A percentile compares a stretch with the other conserved stretches of the same genome.
Evolutionary conservation across 2,329 filamentous ascomycete genomes (phyloP).

Genomic region (Ceratocystis cacaofunesta): DNA sequence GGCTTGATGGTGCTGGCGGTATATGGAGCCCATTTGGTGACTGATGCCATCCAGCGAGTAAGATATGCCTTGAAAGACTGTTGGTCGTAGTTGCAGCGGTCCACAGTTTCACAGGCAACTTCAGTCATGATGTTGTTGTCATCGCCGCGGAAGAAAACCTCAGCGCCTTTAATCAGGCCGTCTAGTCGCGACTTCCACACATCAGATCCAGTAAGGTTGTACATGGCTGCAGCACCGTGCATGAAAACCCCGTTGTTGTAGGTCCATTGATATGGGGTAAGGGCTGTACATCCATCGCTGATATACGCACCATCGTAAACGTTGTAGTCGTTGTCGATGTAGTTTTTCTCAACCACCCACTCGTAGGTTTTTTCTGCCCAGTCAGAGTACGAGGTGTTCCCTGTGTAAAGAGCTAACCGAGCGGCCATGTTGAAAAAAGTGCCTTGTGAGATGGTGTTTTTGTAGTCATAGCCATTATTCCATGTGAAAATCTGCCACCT

Average conservation of each 20-base stretch:
- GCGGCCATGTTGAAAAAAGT: conserved; percentile 50
- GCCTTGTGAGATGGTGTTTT: conserved; percentile 48
- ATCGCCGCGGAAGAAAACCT: conserved; percentile 39
- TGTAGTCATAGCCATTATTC: conserved; percentile 72
- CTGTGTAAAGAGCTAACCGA: conserved; percentile 60
- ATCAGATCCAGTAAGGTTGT: conserved; percentile 40
- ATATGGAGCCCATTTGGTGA: conserved; percentile 49
- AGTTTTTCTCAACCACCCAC: conserved; percentile 44
- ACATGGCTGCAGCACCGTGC: conserved; percentile 52
- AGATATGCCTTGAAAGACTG: conserved; percentile 51
- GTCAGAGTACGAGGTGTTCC: conserved; percentile 59
- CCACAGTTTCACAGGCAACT: conserved; percentile 47
- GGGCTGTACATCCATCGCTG: conserved; percentile 39
- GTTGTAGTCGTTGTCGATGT: conserved; percentile 45
- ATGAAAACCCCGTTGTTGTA: conserved; percentile 56
- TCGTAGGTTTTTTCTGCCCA: conserved; percentile 64
- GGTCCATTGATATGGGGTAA: conserved; percentile 50
- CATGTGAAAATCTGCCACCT: conserved; percentile 76
- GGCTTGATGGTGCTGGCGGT: conserved; percentile 39
- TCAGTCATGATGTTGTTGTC: conserved; percentile 47
- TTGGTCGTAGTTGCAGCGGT: conserved; percentile 47
- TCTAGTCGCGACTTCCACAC: conserved; percentile 45
- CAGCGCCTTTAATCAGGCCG: conserved; percentile 38
- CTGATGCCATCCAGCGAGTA: conserved; percentile 45
- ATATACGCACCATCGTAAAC: conserved; percentile 49